Evolutionary conservation across 1,284 basidiomycete genomes (phyloP), one percentile per base, ranked within the genome.

Genomic region (Termitomyces sp.): DNA sequence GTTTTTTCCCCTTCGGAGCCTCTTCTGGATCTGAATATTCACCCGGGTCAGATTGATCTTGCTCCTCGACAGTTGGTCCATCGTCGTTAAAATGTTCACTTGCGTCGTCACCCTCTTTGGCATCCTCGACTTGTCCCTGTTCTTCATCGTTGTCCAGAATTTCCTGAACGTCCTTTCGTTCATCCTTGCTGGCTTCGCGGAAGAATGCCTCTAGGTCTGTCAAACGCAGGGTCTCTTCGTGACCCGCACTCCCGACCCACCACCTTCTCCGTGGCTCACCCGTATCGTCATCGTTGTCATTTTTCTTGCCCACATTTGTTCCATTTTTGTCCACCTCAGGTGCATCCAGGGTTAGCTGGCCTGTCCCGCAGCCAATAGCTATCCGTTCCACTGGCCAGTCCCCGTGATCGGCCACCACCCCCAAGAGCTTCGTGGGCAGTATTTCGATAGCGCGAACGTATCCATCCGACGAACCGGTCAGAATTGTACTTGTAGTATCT

Each of bases 401-500:
- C 8, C 90, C 90, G 64, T 97, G 93, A 63, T 94, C 91, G 12
- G 90, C 90, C 40, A 98, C 84, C 39, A 96, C 88, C 15, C 95
- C 95, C 30, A 97, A 71, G 19, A 98, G 79, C 66, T 93, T 92
- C 58, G 91, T 94, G 0, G 95, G 95, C 52, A 95, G 79, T 36
- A 98, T 78, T 67, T 96, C 86, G 1, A 98, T 89, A 30, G 92
- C 92, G 44, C 95, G 83, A 36, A 98, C 78, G 63, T 94, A 80
- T 0, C 95, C 95, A 68, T 98, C 95, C 3, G 93, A 94, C 0
- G 92, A 95, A 2, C 95, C 95, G 0, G 95, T 95, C 1, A 96
- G 81, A 53, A 98, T 81, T 0, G 90, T 92, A 52, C 83, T 84
- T 24, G 82, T 71, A 10, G 83, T 75, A 58, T 88, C 80, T 13